Percentiles rank a stretch among this genome's conserved stretches.
Conservation (phyloP, 202 grass and related monocot genomes). For the Saccharum hybrid region DNA sequence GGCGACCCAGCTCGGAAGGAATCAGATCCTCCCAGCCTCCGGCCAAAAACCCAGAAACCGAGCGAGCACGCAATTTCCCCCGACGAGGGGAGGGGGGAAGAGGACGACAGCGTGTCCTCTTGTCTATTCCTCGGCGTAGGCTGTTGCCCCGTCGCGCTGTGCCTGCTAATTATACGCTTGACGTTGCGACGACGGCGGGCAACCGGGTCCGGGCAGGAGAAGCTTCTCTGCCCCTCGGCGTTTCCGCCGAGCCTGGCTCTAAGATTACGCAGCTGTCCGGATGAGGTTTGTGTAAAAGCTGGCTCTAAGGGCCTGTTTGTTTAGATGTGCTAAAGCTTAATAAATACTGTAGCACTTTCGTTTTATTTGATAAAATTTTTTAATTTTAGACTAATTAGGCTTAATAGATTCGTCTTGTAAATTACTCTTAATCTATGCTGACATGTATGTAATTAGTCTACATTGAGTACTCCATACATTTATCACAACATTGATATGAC, state of each 20-base stretch:
- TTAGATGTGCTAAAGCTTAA: too few relatives aligned
- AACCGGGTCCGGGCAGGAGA: not conserved
- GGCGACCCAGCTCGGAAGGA: not conserved
- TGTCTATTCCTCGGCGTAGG: conserved; percentile 25
- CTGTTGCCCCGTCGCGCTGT: conserved; percentile 27
- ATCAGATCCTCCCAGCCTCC: conserved; percentile 7
- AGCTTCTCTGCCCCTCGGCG: conserved; percentile 33
- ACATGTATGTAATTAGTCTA: too few relatives aligned
- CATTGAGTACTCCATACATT: too few relatives aligned
- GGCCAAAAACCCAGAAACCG: conserved; percentile 27
- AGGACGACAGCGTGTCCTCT: conserved; percentile 30
- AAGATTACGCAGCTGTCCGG: not conserved
- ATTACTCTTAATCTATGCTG: too few relatives aligned
- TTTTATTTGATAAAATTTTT: too few relatives aligned
- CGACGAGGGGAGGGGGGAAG: not conserved
- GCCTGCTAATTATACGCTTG: conserved; percentile 26
- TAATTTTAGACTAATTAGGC: too few relatives aligned
- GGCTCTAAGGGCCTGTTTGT: too few relatives aligned
- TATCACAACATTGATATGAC: too few relatives aligned
- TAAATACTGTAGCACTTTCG: too few relatives aligned
- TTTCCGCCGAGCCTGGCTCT: not conserved
- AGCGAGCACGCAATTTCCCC: not conserved
- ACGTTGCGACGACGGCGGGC: not conserved
- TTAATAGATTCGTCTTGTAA: too few relatives aligned
- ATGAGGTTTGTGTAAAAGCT: not conserved